These are phyloP conservation scores for Isabelozyma rhagii DNA, from an alignment of 805 yeast species.

Conservation along the genomic window DNA sequence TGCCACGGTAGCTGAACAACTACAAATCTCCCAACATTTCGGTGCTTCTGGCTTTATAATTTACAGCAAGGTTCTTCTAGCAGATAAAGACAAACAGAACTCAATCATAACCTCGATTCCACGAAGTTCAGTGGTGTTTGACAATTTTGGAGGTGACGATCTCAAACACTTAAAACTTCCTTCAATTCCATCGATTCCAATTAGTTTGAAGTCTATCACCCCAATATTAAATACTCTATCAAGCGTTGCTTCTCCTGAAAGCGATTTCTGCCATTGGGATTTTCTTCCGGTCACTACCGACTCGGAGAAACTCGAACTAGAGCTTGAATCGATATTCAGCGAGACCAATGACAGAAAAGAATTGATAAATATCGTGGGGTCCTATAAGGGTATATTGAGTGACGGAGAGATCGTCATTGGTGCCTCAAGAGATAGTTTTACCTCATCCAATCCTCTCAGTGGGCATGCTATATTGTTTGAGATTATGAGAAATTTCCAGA, in stretches of 20 bases:
- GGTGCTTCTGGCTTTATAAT: conserved; percentile 26
- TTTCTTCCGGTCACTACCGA: conserved; percentile 17
- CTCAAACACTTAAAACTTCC: conserved; percentile 5
- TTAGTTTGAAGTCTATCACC: conserved; percentile 19
- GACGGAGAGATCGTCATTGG: conserved; percentile 42
- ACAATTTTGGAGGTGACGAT: conserved; percentile 3
- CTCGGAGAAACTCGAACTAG: conserved; percentile 8
- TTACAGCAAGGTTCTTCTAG: conserved; percentile 11
- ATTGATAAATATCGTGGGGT: conserved; percentile 29
- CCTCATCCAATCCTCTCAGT: conserved; percentile 33
- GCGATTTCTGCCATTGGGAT: conserved; percentile 18
- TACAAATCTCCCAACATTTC: conserved; percentile 18
- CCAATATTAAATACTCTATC: conserved; percentile 24
- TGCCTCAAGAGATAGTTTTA: conserved; percentile 36
- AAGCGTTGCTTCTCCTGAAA: conserved; percentile 1
- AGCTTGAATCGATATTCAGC: conserved; percentile 12
- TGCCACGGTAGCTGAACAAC: conserved; percentile 19
- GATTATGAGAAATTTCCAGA: conserved; percentile 31
- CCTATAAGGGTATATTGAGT: conserved; percentile 32
- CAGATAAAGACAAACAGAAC: conserved; percentile 7
- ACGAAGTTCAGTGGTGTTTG: conserved; percentile 15
- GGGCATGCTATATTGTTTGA: conserved; percentile 40
- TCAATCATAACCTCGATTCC: conserved; percentile 11
- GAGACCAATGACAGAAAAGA: conserved; percentile 6
- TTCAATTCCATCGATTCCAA: conserved; percentile 24